Percentiles rank a stretch among this genome's conserved stretches.
phyloP scores from a whole-genome alignment of 2,329 filamentous ascomycete species.

The Shiraia bambusicola region DNA sequence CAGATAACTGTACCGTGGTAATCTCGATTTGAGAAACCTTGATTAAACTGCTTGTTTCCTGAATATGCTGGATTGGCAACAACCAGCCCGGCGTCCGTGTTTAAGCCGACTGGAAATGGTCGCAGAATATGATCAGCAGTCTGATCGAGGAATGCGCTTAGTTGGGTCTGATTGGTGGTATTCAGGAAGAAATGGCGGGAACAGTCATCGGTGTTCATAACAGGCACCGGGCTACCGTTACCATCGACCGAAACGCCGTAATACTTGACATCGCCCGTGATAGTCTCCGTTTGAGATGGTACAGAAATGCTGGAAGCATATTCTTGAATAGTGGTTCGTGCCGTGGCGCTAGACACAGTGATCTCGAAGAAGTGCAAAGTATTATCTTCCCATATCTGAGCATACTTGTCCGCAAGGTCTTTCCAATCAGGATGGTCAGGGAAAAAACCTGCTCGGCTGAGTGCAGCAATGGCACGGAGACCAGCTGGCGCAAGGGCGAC shows the following conservation, averaged over 20 bases:
- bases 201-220: conserved; percentile 66
- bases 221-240: conserved; percentile 50
- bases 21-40: conserved; percentile 57
- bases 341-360: conserved; percentile 47
- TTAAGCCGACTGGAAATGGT: conserved; percentile 61
- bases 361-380: conserved; percentile 61
- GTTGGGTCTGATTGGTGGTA: conserved; percentile 58
- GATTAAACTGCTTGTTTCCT: conserved; percentile 44
- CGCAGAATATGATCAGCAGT: conserved; percentile 59
- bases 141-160: conserved; percentile 59
- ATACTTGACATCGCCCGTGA: conserved; percentile 53
- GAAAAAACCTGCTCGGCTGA: conserved; percentile 56
- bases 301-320: conserved; percentile 53
- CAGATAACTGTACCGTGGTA: conserved; percentile 68
- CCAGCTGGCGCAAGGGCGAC: conserved; percentile 63
- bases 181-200: conserved; percentile 66
- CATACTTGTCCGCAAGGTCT: conserved; percentile 49
- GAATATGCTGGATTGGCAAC: conserved; percentile 64
- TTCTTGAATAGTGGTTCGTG: conserved; percentile 49
- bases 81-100: conserved; percentile 58
- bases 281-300: conserved; percentile 46
- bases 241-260: conserved; percentile 61
- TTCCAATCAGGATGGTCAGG: conserved; percentile 53
- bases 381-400: conserved; percentile 63
- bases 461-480: conserved; percentile 57